Conservation (phyloP, 495 filamentous ascomycete species). For the Talaromyces stipitatus region DNA sequence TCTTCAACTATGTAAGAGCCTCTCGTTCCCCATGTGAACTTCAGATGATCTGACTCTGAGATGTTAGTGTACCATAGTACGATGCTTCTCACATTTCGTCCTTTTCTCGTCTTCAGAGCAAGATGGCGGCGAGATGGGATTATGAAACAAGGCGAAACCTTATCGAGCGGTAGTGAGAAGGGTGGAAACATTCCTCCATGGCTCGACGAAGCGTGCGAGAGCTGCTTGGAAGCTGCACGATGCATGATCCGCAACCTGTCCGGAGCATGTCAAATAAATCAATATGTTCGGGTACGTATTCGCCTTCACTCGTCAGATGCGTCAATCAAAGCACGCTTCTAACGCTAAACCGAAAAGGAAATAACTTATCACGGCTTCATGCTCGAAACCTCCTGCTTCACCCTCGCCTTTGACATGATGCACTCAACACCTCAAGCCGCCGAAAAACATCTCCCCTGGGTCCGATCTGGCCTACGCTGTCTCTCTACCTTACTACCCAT, state of each 20-base stretch:
- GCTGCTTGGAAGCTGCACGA: conserved; percentile 25
- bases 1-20: conserved; percentile 23
- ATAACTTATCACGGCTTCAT: conserved; percentile 35
- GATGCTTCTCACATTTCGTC: conserved; percentile 35
- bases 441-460: conserved; percentile 31
- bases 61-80: conserved; percentile 34
- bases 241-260: conserved; percentile 30
- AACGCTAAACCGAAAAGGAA: conserved; percentile 21
- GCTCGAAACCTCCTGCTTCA: conserved; percentile 27
- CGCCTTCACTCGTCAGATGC: not conserved
- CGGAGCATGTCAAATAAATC: conserved; percentile 26
- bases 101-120: conserved; percentile 38
- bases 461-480: conserved; percentile 26
- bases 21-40: not conserved
- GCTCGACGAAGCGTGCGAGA: conserved; percentile 38
- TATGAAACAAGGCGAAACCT: conserved; percentile 12
- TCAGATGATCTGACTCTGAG: conserved; percentile 4
- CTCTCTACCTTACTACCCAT: conserved; percentile 21
- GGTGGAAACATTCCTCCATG: conserved; percentile 20
- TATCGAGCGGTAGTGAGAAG: conserved; percentile 12
- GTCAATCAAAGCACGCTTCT: not conserved
- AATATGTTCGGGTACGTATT: conserved; percentile 24
- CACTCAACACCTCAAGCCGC: conserved; percentile 23
- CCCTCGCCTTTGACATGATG: conserved; percentile 34
- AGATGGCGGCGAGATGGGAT: conserved; percentile 24